Conservation (phyloP, 225 moss, liverwort and hornwort species). For the Neckera pumila region DNA sequence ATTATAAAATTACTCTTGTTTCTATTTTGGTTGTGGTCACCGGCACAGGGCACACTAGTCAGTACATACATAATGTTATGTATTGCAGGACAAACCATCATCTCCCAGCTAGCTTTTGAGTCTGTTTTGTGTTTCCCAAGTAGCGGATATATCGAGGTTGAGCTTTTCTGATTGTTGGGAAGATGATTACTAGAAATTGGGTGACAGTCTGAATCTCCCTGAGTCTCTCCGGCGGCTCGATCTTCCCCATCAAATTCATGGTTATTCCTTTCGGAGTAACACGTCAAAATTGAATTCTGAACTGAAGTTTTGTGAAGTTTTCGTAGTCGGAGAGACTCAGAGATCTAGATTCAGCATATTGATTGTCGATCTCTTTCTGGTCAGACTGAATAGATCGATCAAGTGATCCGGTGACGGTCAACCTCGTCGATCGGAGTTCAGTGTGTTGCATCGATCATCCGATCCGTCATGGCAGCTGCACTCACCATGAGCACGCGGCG, state of each 20-base stretch:
- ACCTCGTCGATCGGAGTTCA: background rate
- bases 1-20: no score
- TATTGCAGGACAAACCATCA: no score
- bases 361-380: background rate
- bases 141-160: background rate
- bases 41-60: no score
- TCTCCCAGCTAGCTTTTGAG: background rate
- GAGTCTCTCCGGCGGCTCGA: background rate
- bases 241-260: background rate
- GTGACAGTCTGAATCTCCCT: background rate
- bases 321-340: background rate
- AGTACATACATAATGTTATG: no score
- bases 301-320: background rate
- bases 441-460: background rate
- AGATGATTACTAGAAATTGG: background rate
- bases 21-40: no score
- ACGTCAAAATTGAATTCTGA: background rate
- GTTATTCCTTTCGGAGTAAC: background rate
- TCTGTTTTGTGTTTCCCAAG: background rate
- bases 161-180: background rate
- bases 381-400: background rate
- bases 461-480: background rate
- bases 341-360: background rate
- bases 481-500: background rate
- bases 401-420: background rate